phyloP scores from a whole-genome alignment of 768 basidiomycete species.

The Mrakia gelida region DNA sequence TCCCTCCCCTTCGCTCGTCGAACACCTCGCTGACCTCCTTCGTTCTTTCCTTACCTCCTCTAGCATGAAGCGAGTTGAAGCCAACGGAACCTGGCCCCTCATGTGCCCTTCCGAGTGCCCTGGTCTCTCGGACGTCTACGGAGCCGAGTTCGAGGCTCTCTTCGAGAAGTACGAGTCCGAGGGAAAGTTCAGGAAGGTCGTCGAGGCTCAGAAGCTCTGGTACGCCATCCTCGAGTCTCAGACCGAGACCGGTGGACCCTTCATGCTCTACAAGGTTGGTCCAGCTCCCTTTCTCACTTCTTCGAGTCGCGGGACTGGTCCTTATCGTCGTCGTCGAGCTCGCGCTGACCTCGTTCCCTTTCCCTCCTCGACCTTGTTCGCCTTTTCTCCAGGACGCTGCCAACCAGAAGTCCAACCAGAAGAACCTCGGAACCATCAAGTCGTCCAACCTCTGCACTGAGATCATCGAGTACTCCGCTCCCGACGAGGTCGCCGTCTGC shows the following conservation, averaged over 20 bases:
- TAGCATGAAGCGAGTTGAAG: slow-evolving; percentile 96
- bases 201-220: slow-evolving; percentile 97
- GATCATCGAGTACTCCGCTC: slow-evolving; percentile 95
- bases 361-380: not conserved
- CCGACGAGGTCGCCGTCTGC: slow-evolving; percentile 96
- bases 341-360: not conserved
- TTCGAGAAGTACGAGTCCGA: slow-evolving; percentile 85
- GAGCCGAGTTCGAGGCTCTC: slow-evolving; percentile 80
- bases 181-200: slow-evolving; percentile 59
- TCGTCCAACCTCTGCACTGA: slow-evolving; percentile 98
- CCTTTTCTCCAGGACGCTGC: slow-evolving; percentile 57
- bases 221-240: slow-evolving; percentile 94
- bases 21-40: not conserved
- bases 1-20: not conserved
- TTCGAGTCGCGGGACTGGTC: too few relatives aligned
- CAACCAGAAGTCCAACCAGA: slow-evolving; percentile 95
- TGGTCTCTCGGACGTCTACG: slow-evolving; percentile 77
- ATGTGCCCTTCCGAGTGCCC: slow-evolving; percentile 98
- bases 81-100: slow-evolving; percentile 82
- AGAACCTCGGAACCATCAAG: slow-evolving; percentile 98
- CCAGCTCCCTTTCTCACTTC: not conserved
- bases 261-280: slow-evolving; percentile 88
- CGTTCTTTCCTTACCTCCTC: not conserved
- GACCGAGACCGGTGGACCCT: slow-evolving; percentile 97
- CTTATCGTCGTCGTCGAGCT: not conserved